phyloP scores from a whole-genome alignment of 306 rosid species.

The peach (Prunus persica) region Prunus_persica_NCBIv2 NC_034009.1:41605001-41605500 shows the following conservation, averaged over 20 bases:
- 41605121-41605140: background rate
- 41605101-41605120: background rate
- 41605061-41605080: no score
- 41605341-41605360: background rate
- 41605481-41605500: no score
- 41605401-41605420: no score
- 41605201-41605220: conserved; percentile 40
- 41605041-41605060: no score
- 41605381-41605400: no score
- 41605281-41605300: background rate
- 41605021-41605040: no score
- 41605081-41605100: background rate
- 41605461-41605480: no score
- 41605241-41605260: conserved; percentile 54
- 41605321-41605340: conserved; percentile 17
- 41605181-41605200: conserved; percentile 35
- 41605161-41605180: conserved; percentile 33
- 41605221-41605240: conserved; percentile 45
- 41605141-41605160: background rate
- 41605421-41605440: no score
- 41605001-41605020: no score
- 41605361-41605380: background rate
- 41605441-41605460: no score
- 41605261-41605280: conserved; percentile 34
- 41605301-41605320: background rate